Base-by-base conservation (phyloP, 1,284 basidiomycete species). In the Moniliophthora roreri region DNA sequence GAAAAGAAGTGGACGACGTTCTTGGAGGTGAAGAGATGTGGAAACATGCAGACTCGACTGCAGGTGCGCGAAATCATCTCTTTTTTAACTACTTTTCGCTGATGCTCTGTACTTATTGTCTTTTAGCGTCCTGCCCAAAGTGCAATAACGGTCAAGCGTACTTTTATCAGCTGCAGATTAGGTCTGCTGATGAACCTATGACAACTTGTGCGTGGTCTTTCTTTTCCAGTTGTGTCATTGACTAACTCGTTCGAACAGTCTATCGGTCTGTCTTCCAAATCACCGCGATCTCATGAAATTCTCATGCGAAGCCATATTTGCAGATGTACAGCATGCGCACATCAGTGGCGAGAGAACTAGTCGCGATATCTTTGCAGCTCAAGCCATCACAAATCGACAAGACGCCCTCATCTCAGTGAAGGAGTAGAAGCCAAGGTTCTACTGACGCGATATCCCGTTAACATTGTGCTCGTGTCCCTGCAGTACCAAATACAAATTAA, bases 121-220 rank as follows among this genome's bases (percentile, higher is more conserved):
- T 48, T 46, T 6, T 47, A 91, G 93, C 86, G 18, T 82, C 81
- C n/a, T 99, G 95, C 69, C 88, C 89, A 13, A 95, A 95, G 66
- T 99, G 96, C 71, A 95, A 97, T 65, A 80, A 91, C 64, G 81
- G 83, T 38, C 77, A 87, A 53, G 94, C 96, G 5, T 98, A 95
- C 72, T 99, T 92, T 71, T 93, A 96, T 70, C 95, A 98, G 73
- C 75, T 98, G n/a, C 96, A 99, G 70, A 99, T 98, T 61, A 77
- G 96, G 35, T 95, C 93, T 62, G 96, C 96, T 0, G 95, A 97
- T 69, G 95, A 97, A 66, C 95, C 95, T 5, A 95, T 95, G 91
- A 97, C 95, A 5, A 97, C 91, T 1, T 97, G 95, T 91, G 78
- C 73, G 91, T 83, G 37, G 45, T 41, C 42, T 48, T 42, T 53